Evolutionary conservation across 169 alveolate genomes (phyloP), one percentile per base, ranked within the genome.

Genomic region (Eimeria praecox): DNA sequence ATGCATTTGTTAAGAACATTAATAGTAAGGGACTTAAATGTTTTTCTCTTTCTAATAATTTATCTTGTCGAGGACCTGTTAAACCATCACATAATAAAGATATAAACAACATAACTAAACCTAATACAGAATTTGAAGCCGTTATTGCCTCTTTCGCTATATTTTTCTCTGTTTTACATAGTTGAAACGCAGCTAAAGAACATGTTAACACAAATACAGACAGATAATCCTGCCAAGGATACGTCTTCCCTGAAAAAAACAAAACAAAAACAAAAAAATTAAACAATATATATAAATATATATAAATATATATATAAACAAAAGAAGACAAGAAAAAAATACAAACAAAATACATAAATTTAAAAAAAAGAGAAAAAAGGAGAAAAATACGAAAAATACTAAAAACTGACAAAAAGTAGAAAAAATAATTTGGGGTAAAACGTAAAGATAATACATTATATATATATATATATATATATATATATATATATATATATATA

Each of bases 51-150:
- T 98, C 94, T 38, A 97, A 95, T 91, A 98, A 96, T 89, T 97
- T 96, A 90, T 98, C 99, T 97, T 98, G 99, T 49, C 98, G 95
- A 20, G 99, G 99, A 30, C 99, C 99, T 10, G 99, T 98, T 59
- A 98, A 89, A 12, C 99, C 99, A 87, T 98, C 99, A 71, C 98
- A 98, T n/a, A 98, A 56, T 56, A 98, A 96, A 14, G 99, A 98
- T 24, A 97, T 56, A 91, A 97, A 97, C 62, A 98, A 97, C 90
- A 98, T 94, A 33, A 94, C 52, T 33, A 98, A 40, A 33, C 99
- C 99, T 44, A 71, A 52, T 8, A 33, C 12, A 52, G 85, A 59
- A 46, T 83, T 83, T 8, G 12, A 80, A 6, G 66, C 92, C 24
- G 46, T 38, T 16, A n/a, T 38, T 16, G 64, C 40, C 33, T 87